Evolutionary conservation across 768 basidiomycete genomes (phyloP).

Genomic region (Tylopilus intermedius): DNA sequence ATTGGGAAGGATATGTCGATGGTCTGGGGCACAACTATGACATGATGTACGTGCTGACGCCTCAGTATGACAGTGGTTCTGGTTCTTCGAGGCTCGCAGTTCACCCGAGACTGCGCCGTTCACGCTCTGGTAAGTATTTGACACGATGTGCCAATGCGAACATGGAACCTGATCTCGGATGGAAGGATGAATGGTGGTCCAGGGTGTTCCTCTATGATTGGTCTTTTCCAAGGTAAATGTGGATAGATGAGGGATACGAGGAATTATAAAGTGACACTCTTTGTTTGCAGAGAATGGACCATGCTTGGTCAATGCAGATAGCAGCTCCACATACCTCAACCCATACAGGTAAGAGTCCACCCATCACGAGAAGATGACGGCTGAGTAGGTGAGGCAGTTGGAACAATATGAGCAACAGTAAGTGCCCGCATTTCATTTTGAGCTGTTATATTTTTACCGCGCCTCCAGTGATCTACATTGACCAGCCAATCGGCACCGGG

Average conservation of each 20-base stretch:
- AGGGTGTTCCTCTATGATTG: conserved; percentile 61
- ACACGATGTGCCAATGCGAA: too few relatives aligned
- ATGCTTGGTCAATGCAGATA: conserved; percentile 52
- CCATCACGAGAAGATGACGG: background rate
- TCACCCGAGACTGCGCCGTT: conserved; percentile 59
- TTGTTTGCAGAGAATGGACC: conserved; percentile 54
- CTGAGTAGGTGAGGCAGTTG: conserved; percentile 37
- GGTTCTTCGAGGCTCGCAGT: conserved; percentile 65
- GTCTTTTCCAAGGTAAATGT: conserved; percentile 53
- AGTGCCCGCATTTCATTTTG: conserved; percentile 15
- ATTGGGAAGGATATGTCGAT: conserved; percentile 55
- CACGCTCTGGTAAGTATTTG: conserved; percentile 48
- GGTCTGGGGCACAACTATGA: conserved; percentile 35
- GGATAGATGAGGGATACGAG: background rate
- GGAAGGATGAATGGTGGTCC: conserved; percentile 56
- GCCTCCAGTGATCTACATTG: conserved; percentile 58
- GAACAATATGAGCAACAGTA: conserved; percentile 66
- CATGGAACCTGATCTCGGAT: background rate
- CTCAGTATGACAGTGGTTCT: conserved; percentile 52
- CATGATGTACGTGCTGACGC: conserved; percentile 1
- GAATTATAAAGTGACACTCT: background rate
- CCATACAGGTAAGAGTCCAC: conserved; percentile 45
- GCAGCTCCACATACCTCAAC: conserved; percentile 47
- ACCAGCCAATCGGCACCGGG: conserved; percentile 64
- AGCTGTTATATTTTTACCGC: background rate